Base-by-base conservation (phyloP, 805 yeast genomes). In the Cyberlindnera euphorbiiphila region DNA sequence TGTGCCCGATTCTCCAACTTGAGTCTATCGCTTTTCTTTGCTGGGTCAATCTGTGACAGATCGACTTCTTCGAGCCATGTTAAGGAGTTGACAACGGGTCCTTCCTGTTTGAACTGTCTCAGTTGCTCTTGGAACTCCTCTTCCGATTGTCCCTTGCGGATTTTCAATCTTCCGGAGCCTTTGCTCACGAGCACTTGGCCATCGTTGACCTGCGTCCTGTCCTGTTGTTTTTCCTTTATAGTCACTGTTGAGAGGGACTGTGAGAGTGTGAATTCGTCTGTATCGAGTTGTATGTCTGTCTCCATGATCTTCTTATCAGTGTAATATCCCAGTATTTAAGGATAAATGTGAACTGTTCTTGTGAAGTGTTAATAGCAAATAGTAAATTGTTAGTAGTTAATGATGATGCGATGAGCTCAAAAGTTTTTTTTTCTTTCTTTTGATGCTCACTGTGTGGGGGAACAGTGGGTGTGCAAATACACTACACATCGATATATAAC, bases 91-190 rank as follows among this genome's bases (percentile, higher is more conserved):
- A 73, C 50, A 1, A 65, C 61, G 0, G 95, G 93, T 0, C 94
- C 94, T 1, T 64, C 54, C 0, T 48, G 32, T 45, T 59, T 60
- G 52, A 76, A 86, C 50, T 69, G 72, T 3, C 45, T 44, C 43
- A 64, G 62, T 57, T 87, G 91, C 8, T 42, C 52, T 23, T 54
- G 60, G 46, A 62, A 87, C 39, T 74, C 83, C 37, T 79, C 89
- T 28, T 76, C 78, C 0, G 81, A 53, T 54, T 87, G 96, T 0
- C 78, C 80, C 50, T 83, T 85, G 28, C 96, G 70, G 18, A 68
- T 57, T 38, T 68, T 71, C 4, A 57, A 53, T 38, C 67, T 62
- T 0, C 78, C 78, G 1, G 74, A 67, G 1, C 72, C 62, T 40
- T 65, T 71, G 24, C 61, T 57, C 5, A 72, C 74, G 3, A 61